Conservation (phyloP, 805 yeast species). For the Jamesozyma lodderae region DNA sequence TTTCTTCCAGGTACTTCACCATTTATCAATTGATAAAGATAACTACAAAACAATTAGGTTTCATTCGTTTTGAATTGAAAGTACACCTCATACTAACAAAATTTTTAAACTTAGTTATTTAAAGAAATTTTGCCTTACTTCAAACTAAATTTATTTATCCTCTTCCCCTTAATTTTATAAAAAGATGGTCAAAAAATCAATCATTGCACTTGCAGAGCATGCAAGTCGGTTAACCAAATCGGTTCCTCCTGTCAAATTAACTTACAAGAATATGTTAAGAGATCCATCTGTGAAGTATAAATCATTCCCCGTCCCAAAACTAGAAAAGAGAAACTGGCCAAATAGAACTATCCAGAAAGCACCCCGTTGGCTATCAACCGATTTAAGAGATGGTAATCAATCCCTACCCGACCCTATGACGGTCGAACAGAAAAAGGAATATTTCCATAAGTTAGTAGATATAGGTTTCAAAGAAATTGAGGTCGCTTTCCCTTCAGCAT, state of each 20-base stretch:
- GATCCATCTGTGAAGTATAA: conserved; percentile 59
- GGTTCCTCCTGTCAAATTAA: conserved; percentile 27
- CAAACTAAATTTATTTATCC: not conserved
- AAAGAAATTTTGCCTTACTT: too few species aligned
- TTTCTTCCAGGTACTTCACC: too few species aligned
- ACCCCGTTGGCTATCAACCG: conserved; percentile 80
- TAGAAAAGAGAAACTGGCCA: conserved; percentile 70
- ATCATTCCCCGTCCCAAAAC: conserved; percentile 42
- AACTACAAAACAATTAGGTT: too few species aligned
- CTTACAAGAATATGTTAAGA: conserved; percentile 48
- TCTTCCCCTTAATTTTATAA: too few species aligned
- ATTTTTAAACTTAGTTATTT: too few species aligned
- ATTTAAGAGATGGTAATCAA: conserved; percentile 77
- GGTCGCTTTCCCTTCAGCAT: conserved; percentile 75
- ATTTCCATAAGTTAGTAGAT: conserved; percentile 58
- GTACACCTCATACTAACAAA: too few species aligned
- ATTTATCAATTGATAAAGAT: too few species aligned
- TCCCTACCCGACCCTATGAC: conserved; percentile 82
- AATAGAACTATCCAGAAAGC: conserved; percentile 44
- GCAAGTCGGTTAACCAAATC: conserved; percentile 13
- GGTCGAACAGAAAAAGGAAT: conserved; percentile 64
- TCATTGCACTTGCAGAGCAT: conserved; percentile 15
- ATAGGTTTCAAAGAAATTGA: conserved; percentile 78
- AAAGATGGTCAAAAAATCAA: conserved; percentile 15
- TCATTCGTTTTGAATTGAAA: too few species aligned